Percentiles rank a stretch among this genome's conserved stretches.
These are phyloP conservation scores for Ambrosiella cleistominuta DNA, from an alignment of 2,329 filamentous ascomycete species.

Conservation along the genomic window DNA sequence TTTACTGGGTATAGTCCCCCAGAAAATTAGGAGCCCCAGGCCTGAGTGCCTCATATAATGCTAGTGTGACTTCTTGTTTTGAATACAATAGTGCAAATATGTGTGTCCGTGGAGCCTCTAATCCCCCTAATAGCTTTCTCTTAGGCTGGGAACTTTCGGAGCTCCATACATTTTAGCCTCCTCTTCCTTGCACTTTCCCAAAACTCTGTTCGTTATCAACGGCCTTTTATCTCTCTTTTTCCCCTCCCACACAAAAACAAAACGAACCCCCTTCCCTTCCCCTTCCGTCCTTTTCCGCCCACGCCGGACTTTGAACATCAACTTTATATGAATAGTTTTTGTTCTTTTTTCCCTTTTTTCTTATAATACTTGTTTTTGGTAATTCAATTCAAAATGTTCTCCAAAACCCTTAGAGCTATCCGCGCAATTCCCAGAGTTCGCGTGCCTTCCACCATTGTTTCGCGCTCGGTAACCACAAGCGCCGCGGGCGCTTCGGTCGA, in stretches of 20 bases:
- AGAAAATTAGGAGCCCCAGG: conserved; percentile 4
- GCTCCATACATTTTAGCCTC: not conserved
- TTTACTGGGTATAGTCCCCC: not conserved
- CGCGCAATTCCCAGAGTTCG: conserved; percentile 36
- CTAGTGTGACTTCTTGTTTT: not conserved
- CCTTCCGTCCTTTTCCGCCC: not conserved
- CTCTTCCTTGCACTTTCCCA: not conserved
- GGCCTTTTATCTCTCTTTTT: conserved; percentile 6
- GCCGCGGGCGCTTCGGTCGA: conserved; percentile 82
- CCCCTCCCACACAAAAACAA: not conserved
- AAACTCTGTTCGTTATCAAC: not conserved
- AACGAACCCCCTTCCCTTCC: not conserved
- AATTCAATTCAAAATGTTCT: conserved; percentile 40
- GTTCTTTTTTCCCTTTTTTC: conserved; percentile 8
- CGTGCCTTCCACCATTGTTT: conserved; percentile 27
- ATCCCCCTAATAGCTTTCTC: not conserved
- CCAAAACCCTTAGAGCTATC: conserved; percentile 46
- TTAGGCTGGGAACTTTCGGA: conserved; percentile 1
- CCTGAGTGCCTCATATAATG: not conserved
- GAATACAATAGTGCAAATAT: not conserved
- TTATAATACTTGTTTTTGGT: conserved; percentile 3
- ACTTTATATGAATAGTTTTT: conserved; percentile 7
- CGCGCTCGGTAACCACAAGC: conserved; percentile 80
- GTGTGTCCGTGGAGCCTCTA: not conserved
- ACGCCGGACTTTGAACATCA: conserved; percentile 2